A percentile compares a stretch with the other conserved stretches of the same genome.
phyloP scores from a whole-genome alignment of 2,329 filamentous ascomycete species.

The Verticillium klebahnii region DNA sequence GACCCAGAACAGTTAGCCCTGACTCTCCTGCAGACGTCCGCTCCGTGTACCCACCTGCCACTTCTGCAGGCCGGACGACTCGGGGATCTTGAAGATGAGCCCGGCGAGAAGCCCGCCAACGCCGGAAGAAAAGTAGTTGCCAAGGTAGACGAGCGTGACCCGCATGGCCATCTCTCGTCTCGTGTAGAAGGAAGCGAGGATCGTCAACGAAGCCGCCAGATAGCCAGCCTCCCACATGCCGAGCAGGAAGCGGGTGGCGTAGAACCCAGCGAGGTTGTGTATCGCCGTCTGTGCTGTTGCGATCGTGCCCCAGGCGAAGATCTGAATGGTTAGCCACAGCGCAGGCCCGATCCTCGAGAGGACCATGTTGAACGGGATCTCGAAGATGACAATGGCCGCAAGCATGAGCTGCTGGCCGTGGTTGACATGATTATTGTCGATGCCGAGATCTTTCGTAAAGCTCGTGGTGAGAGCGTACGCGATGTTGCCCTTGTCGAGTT shows the following conservation, averaged over 20 bases:
- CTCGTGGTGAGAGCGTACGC: neutral
- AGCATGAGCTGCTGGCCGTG: neutral
- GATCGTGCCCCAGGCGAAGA: neutral
- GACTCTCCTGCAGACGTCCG: no score
- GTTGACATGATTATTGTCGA: conserved; percentile 2
- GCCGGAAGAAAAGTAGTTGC: neutral
- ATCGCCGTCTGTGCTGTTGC: neutral
- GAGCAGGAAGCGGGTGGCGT: neutral
- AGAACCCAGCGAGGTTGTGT: neutral
- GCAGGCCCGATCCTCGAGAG: neutral
- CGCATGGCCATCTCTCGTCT: neutral
- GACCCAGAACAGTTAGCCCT: no score
- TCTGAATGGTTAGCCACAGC: neutral
- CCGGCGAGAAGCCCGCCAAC: neutral
- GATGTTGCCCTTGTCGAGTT: conserved; percentile 3
- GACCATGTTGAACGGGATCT: conserved; percentile 4
- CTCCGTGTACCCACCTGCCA: neutral
- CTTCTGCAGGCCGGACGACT: neutral
- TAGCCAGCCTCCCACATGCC: neutral
- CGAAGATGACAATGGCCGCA: conserved; percentile 4
- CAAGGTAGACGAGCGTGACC: neutral
- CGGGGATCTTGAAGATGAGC: neutral
- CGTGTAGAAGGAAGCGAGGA: neutral
- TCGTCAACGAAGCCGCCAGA: neutral
- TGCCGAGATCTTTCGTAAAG: conserved; percentile 1